phyloP scores from a whole-genome alignment of 768 basidiomycete genomes.

The Holtermanniella nyarrowii region DNA sequence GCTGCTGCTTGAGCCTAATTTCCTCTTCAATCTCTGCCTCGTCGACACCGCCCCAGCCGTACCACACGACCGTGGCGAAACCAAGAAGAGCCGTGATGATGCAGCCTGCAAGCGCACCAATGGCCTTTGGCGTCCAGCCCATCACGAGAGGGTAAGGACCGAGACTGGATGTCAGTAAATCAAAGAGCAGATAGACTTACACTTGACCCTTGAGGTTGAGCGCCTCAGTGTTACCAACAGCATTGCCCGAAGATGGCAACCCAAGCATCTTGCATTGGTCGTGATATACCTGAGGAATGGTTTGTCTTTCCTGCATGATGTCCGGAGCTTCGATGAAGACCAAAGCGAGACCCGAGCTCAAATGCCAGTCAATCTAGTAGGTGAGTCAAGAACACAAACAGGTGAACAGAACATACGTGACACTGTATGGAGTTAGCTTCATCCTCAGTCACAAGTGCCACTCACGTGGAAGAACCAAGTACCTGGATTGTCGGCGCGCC shows the following conservation, averaged over 20 bases:
- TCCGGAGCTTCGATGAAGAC: conserved; percentile 76
- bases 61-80: conserved; percentile 76
- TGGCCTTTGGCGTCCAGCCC: conserved; percentile 42
- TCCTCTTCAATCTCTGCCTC: conserved; percentile 76
- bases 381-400: not conserved
- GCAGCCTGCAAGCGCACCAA: conserved; percentile 48
- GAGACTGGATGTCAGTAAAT: conserved; percentile 47
- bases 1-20: conserved; percentile 50
- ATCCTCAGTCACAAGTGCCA: not conserved
- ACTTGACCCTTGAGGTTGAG: conserved; percentile 55
- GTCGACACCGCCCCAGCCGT: conserved; percentile 63
- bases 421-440: not conserved
- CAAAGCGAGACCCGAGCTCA: conserved; percentile 59
- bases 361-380: conserved; percentile 37
- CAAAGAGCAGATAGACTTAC: conserved; percentile 59
- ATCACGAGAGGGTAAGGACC: not conserved
- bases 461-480: conserved; percentile 55
- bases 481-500: conserved; percentile 87
- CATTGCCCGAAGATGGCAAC: conserved; percentile 64
- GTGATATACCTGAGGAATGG: conserved; percentile 50
- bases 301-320: conserved; percentile 51
- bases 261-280: conserved; percentile 65
- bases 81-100: conserved; percentile 75
- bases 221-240: conserved; percentile 60
- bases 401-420: not conserved